A percentile compares a stretch with the other conserved stretches of the same genome.
Conservation (phyloP, 805 yeast species). For the Martiniozyma abietophila region DNA sequence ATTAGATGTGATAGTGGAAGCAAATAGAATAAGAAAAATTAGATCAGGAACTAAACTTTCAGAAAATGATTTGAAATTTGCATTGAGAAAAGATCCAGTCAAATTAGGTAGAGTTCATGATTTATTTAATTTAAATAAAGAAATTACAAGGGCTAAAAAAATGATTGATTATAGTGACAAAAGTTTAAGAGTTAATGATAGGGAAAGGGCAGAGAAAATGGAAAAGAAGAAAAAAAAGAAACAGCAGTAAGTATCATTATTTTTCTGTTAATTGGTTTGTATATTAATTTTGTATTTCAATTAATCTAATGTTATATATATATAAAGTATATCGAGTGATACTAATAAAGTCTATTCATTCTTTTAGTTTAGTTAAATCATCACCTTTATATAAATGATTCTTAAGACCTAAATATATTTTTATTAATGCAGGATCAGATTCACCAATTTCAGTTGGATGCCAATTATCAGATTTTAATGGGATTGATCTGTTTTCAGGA, state of each 20-base stretch:
- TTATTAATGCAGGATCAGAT: slow-evolving; percentile 10
- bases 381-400: slow-evolving; percentile 5
- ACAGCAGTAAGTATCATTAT: not conserved
- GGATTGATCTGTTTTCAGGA: slow-evolving; percentile 12
- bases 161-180: slow-evolving; percentile 58
- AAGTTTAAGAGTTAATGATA: slow-evolving; percentile 18
- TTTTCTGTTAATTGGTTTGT: no score
- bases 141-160: slow-evolving; percentile 56
- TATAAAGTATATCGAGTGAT: not conserved
- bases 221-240: slow-evolving; percentile 7
- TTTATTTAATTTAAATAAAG: slow-evolving; percentile 47
- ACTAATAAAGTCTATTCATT: no score
- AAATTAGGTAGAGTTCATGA: slow-evolving; percentile 66
- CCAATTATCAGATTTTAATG: slow-evolving; percentile 9
- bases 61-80: slow-evolving; percentile 66
- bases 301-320: not conserved
- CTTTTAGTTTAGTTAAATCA: no score
- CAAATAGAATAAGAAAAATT: slow-evolving; percentile 40
- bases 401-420: slow-evolving; percentile 9
- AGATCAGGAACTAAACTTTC: slow-evolving; percentile 51
- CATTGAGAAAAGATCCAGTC: slow-evolving; percentile 53
- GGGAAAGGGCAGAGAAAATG: slow-evolving; percentile 13
- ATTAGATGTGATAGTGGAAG: slow-evolving; percentile 42
- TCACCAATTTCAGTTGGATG: slow-evolving; percentile 9
- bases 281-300: not conserved